Percentiles rank a stretch among this genome's conserved stretches.
Conservation (phyloP, 495 filamentous ascomycete genomes). For the Neurospora tetrasperma region DNA sequence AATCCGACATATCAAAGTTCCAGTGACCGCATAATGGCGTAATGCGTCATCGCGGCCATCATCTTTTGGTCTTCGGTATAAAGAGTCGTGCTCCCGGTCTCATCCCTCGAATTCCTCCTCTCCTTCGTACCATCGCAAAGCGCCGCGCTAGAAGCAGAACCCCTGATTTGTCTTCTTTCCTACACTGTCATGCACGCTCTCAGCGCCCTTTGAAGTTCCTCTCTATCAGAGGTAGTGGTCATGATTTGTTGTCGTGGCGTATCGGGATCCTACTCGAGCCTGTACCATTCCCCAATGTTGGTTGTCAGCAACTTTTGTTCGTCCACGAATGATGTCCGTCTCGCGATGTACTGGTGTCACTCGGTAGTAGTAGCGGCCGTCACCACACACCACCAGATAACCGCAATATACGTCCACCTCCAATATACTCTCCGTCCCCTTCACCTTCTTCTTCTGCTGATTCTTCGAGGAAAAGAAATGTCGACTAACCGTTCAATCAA, state of each 20-base stretch:
- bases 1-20: background rate
- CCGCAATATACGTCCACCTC: background rate
- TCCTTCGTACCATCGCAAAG: background rate
- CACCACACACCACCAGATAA: background rate
- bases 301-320: background rate
- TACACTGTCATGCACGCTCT: background rate
- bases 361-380: background rate
- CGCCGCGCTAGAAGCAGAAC: background rate
- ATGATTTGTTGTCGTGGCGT: background rate
- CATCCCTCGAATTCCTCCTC: background rate
- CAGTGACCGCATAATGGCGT: background rate
- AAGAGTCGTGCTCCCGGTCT: background rate
- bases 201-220: background rate
- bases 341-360: background rate
- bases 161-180: background rate
- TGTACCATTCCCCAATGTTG: background rate
- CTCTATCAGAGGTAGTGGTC: background rate
- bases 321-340: background rate
- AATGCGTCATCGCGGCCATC: background rate
- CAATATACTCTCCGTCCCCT: background rate
- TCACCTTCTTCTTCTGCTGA: background rate
- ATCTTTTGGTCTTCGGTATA: background rate
- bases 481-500: slow-evolving; percentile 77
- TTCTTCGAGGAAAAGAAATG: background rate
- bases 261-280: background rate